These are phyloP conservation scores for Croton setiger DNA, from an alignment of 441 rosid genomes.

Conservation along the genomic window DNA sequence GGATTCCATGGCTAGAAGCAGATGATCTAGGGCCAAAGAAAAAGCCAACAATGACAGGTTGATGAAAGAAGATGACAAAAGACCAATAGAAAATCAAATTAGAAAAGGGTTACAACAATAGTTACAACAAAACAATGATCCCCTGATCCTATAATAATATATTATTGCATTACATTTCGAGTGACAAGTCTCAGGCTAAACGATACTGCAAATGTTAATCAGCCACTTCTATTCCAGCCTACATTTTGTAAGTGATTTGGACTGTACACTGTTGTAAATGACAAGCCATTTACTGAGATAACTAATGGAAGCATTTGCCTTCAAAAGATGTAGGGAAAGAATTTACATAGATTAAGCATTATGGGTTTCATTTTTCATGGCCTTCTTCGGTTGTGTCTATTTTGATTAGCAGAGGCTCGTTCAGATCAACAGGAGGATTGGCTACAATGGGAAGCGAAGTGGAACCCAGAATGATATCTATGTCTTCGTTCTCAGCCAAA, in stretches of 20 bases:
- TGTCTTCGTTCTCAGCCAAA: conserved; percentile 75
- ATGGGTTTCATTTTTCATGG: conserved; percentile 34
- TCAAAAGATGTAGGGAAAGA: conserved; percentile 22
- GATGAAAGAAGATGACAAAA: no score
- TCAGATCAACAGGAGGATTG: conserved; percentile 46
- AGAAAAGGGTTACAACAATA: not conserved
- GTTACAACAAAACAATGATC: conserved; percentile 4
- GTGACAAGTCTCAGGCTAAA: conserved; percentile 1
- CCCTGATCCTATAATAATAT: conserved; percentile 12
- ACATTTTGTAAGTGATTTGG: conserved; percentile 12
- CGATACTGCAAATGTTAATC: conserved; percentile 10
- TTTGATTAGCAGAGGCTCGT: conserved; percentile 76
- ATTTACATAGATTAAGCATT: conserved; percentile 31
- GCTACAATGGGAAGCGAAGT: conserved; percentile 43
- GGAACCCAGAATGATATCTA: conserved; percentile 37
- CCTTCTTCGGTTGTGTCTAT: conserved; percentile 46
- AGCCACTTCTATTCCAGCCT: conserved; percentile 20
- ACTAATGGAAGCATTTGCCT: conserved; percentile 15
- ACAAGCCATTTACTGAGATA: conserved; percentile 20
- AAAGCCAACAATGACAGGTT: not conserved
- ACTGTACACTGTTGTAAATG: conserved; percentile 38
- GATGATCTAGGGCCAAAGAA: not conserved
- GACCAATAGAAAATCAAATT: not conserved
- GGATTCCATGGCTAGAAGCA: not conserved
- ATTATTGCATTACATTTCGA: conserved; percentile 8